Evolutionary conservation across 306 rosid genomes (phyloP).

Genomic region (Ormosia semicastrata): DNA sequence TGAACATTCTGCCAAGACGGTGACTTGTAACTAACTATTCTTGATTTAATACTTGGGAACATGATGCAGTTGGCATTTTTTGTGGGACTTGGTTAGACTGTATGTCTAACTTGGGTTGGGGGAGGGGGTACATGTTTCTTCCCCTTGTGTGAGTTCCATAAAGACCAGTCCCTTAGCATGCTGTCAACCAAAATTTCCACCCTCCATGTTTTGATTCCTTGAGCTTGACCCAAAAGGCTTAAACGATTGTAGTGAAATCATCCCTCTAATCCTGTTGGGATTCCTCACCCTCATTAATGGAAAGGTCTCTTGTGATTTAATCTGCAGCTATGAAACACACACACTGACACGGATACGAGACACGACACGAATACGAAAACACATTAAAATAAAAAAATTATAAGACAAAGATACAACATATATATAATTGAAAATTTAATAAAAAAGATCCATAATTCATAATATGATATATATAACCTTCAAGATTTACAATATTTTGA

Average conservation of each 20-base stretch:
- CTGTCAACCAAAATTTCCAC: not conserved
- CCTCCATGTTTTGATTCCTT: not conserved
- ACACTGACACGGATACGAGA: too few species aligned
- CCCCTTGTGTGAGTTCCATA: not conserved
- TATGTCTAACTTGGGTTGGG: not conserved
- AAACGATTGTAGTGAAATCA: not conserved
- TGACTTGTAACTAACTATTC: not conserved
- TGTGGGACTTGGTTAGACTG: not conserved
- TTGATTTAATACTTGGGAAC: not conserved
- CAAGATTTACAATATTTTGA: too few species aligned
- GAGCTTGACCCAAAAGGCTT: not conserved
- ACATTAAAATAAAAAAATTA: too few species aligned
- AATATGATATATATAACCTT: too few species aligned
- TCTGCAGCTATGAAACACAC: too few species aligned
- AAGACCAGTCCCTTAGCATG: not conserved
- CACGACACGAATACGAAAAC: too few species aligned
- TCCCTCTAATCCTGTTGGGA: not conserved
- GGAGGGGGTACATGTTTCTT: not conserved
- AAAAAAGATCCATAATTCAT: too few species aligned
- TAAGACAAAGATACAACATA: too few species aligned
- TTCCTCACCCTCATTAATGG: not conserved
- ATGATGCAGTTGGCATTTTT: not conserved
- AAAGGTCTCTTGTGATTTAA: conserved; percentile 4
- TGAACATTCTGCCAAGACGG: not conserved
- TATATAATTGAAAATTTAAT: too few species aligned